phyloP scores from a whole-genome alignment of 768 basidiomycete genomes.

The Trametes sanguinea region DNA sequence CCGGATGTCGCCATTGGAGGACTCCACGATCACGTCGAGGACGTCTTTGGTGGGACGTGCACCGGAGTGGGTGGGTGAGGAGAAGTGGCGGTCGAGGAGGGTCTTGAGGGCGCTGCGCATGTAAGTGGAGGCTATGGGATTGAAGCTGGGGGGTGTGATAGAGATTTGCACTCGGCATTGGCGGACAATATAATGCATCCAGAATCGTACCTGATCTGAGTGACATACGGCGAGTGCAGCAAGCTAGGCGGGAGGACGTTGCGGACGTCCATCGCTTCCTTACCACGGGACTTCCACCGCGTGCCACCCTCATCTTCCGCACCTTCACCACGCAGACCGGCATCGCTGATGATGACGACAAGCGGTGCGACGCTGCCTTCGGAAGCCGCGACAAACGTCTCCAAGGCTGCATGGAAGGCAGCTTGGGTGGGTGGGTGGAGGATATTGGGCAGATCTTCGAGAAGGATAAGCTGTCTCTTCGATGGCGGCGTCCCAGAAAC shows the following conservation, averaged over 20 bases:
- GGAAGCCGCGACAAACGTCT: slow-evolving; percentile 48
- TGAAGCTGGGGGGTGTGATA: slow-evolving; percentile 49
- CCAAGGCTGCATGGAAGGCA: slow-evolving; percentile 72
- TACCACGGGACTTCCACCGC: slow-evolving; percentile 46
- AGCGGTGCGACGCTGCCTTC: slow-evolving; percentile 54
- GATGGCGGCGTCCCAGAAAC: not conserved
- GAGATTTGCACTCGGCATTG: not conserved
- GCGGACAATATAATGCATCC: not conserved
- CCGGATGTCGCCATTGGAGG: slow-evolving; percentile 88
- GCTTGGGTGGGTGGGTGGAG: slow-evolving; percentile 67
- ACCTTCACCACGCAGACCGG: slow-evolving; percentile 73
- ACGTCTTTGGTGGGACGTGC: slow-evolving; percentile 60
- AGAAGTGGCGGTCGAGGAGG: slow-evolving; percentile 53
- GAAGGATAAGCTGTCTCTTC: slow-evolving; percentile 63
- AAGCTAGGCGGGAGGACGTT: slow-evolving; percentile 71
- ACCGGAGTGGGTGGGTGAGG: slow-evolving; percentile 30
- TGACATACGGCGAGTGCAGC: slow-evolving; percentile 70
- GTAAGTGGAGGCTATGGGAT: slow-evolving; percentile 87
- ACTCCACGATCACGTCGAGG: slow-evolving; percentile 76
- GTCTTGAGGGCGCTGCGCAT: slow-evolving; percentile 75
- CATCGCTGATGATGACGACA: slow-evolving; percentile 81
- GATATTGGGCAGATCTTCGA: slow-evolving; percentile 93
- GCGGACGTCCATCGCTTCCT: slow-evolving; percentile 64
- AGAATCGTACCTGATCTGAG: slow-evolving; percentile 68
- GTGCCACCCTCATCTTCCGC: slow-evolving; percentile 45